phyloP scores from a whole-genome alignment of 805 yeast species.

The Hanseniaspora hatyaiensis region DNA sequence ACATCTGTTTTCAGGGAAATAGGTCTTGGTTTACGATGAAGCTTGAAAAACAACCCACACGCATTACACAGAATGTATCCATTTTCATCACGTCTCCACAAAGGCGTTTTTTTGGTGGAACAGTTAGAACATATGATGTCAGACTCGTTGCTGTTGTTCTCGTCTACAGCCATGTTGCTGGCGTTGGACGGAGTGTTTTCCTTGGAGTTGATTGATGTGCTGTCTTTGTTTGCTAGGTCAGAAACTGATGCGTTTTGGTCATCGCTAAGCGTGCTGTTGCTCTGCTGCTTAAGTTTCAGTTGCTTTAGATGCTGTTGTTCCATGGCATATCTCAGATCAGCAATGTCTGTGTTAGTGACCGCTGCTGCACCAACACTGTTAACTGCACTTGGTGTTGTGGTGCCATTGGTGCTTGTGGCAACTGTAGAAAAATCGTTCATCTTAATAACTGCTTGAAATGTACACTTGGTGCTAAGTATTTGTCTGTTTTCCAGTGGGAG shows the following conservation, averaged over 20 bases:
- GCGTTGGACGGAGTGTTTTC: not conserved
- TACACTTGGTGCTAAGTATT: too few species aligned
- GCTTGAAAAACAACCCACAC: constrained; percentile 76
- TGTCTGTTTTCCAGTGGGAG: too few species aligned
- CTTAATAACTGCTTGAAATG: too few species aligned
- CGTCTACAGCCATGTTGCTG: too few species aligned
- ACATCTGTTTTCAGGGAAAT: constrained; percentile 84
- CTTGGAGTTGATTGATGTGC: too few species aligned
- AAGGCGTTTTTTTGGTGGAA: constrained; percentile 82
- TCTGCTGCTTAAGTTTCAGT: constrained; percentile 3
- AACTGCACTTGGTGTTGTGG: too few species aligned
- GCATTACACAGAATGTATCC: constrained; percentile 90
- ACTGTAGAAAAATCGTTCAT: too few species aligned
- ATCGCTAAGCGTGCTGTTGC: too few species aligned
- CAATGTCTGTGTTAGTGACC: not conserved
- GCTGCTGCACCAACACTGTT: too few species aligned
- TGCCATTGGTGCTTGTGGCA: not conserved
- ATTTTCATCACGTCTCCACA: constrained; percentile 89
- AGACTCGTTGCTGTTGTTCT: not conserved
- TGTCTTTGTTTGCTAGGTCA: not conserved
- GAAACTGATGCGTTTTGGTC: not conserved
- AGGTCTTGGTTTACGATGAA: constrained; percentile 89
- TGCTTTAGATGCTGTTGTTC: constrained; percentile 14
- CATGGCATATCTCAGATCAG: constrained; percentile 12
- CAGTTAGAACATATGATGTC: constrained; percentile 59